Evolutionary conservation across 139 green algal genomes (phyloP).

Genomic region (Coelastrella sp.): DNA sequence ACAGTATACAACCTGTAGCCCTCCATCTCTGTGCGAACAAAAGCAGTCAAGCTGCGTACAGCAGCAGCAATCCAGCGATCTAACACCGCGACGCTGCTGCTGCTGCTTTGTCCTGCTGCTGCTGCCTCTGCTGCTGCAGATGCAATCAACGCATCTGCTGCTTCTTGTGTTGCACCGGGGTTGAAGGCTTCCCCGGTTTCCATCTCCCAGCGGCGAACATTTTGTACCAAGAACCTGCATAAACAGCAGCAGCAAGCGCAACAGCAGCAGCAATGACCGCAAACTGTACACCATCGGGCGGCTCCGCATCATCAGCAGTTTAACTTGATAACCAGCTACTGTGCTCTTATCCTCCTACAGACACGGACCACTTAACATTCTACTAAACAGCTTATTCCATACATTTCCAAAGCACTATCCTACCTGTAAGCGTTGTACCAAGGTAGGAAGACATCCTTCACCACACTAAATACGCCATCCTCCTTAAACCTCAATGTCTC

Average conservation of each 20-base stretch:
- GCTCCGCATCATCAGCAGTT: no score
- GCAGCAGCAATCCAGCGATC: constrained; percentile 92
- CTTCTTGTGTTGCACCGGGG: constrained; percentile 22
- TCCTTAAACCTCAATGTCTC: constrained; percentile 96
- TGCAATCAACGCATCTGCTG: background rate
- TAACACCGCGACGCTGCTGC: constrained; percentile 68
- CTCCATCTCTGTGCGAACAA: constrained; percentile 94
- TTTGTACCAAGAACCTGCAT: constrained; percentile 89
- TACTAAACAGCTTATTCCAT: no score
- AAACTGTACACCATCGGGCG: no score
- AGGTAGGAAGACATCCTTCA: constrained; percentile 98
- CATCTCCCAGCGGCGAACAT: constrained; percentile 81
- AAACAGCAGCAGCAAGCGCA: constrained; percentile 29
- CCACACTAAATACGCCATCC: constrained; percentile 94
- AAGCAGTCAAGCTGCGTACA: constrained; percentile 80
- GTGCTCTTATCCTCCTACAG: no score
- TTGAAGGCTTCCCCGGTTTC: constrained; percentile 62
- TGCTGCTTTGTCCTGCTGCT: background rate
- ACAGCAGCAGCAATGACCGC: background rate
- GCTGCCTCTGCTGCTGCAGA: background rate
- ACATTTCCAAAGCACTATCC: background rate
- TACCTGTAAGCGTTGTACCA: constrained; percentile 99
- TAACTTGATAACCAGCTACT: no score
- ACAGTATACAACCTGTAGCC: constrained; percentile 99
- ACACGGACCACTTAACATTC: no score